These are phyloP conservation scores for Aspergillus nanangensis DNA, from an alignment of 495 filamentous ascomycete genomes.

Conservation along the genomic window DNA sequence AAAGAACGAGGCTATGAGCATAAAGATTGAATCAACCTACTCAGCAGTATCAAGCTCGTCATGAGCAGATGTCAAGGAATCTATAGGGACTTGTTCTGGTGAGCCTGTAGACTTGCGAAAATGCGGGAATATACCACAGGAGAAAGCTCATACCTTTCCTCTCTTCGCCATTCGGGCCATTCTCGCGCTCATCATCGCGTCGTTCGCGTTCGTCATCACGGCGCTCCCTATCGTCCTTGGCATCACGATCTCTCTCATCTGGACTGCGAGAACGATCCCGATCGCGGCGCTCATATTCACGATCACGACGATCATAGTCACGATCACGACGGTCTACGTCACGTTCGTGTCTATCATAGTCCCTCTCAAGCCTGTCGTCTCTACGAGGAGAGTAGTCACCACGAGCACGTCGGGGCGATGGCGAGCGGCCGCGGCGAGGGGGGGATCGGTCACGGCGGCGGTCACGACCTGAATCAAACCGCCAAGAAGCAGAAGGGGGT, in stretches of 20 bases:
- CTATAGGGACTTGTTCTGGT: conserved; percentile 47
- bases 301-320: conserved; percentile 77
- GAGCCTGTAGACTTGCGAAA: neutral
- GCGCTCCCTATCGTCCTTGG: conserved; percentile 61
- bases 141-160: conserved; percentile 76
- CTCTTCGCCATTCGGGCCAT: conserved; percentile 56
- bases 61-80: conserved; percentile 78
- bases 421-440: conserved; percentile 69
- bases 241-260: conserved; percentile 59
- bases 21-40: conserved; percentile 40
- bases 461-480: conserved; percentile 87
- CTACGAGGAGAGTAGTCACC: conserved; percentile 87
- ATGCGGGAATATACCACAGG: neutral
- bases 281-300: conserved; percentile 51
- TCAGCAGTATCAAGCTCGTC: conserved; percentile 98
- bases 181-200: conserved; percentile 48
- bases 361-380: conserved; percentile 81
- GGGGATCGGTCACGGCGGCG: conserved; percentile 71
- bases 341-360: conserved; percentile 64
- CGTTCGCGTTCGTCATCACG: conserved; percentile 66
- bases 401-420: conserved; percentile 71
- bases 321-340: conserved; percentile 62
- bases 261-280: conserved; percentile 64
- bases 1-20: neutral
- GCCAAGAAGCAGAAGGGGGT: conserved; percentile 96